phyloP scores from a whole-genome alignment of 495 filamentous ascomycete genomes.

The Podospora anserina region DNA sequence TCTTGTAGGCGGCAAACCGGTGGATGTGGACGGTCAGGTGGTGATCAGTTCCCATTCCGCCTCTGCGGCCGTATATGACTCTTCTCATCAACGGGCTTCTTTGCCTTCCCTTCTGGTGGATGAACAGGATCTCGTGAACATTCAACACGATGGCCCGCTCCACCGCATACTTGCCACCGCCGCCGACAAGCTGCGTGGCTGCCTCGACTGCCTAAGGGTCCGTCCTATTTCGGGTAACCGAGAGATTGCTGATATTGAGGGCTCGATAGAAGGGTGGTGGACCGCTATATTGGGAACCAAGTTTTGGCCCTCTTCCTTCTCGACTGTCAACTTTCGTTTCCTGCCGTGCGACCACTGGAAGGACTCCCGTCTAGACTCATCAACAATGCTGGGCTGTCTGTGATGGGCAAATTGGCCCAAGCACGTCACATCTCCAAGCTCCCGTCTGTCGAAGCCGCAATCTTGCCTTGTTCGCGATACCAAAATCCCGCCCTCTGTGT shows the following conservation, averaged over 20 bases:
- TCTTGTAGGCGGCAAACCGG: background rate
- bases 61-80: constrained; percentile 15
- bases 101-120: constrained; percentile 22
- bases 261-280: constrained; percentile 20
- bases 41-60: background rate
- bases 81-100: background rate
- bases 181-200: constrained; percentile 14
- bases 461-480: constrained; percentile 4
- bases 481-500: background rate
- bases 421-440: background rate
- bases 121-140: constrained; percentile 5
- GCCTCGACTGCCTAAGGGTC: constrained; percentile 8
- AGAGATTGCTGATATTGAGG: constrained; percentile 26
- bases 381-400: background rate
- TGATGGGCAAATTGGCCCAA: background rate
- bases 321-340: background rate
- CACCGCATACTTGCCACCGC: constrained; percentile 18
- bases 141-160: constrained; percentile 8
- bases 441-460: background rate
- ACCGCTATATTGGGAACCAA: constrained; percentile 22
- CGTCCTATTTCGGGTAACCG: constrained; percentile 32
- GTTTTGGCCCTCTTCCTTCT: constrained; percentile 6
- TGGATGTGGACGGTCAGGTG: constrained; percentile 16
- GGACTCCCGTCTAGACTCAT: background rate
- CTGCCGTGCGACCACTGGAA: constrained; percentile 13